Evolutionary conservation across 495 filamentous ascomycete species (phyloP), one percentile per base, ranked within the genome.

Genomic region (Aspergillus bertholletiae): DNA sequence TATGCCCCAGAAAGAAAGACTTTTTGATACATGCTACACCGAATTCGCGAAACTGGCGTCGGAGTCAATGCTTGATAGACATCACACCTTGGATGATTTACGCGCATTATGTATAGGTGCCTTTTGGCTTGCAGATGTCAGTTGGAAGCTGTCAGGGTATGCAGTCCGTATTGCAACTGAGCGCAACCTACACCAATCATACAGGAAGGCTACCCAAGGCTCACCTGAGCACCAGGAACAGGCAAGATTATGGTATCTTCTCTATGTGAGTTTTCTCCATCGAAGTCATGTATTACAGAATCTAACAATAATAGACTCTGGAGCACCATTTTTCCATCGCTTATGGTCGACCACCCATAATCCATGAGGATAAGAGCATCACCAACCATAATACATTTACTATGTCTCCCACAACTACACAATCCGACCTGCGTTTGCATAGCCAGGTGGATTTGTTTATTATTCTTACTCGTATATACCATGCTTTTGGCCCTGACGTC

Each of bases 381-480:
- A 70, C 63, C 0, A 74, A 79, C 47, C 79, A 81, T 56, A 77
- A 80, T 48, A 63, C 61, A 24, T 80, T 82, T 28, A 72, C 79
- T 39, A 63, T 75, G 24, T 65, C 66, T 12, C 73, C 72, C 8
- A 67, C 69, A 8, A 66, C 66, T n/a, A 69, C 72, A 12, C 78
- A 81, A 51, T 72, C 70, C 3, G 82, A 85, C 55, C 65, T 77
- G 45, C 71, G 82, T 48, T 59, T 85, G 12, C 72, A 80, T 21
- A 78, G 77, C 32, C 82, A 85, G 58, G 80, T 85, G 21, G 77
- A 82, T 39, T 49, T 85, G 30, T 84, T 85, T 61, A 78, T 78
- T 21, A 77, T 83, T 48, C 70, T 85, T 27, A 83, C 79, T 21
- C 71, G 75, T 28, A 78, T 81, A 45, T 83, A 82, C 54, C 73